These are phyloP conservation scores for Beverwykella pulmonaria DNA, from an alignment of 495 filamentous ascomycete species.

Conservation along the genomic window DNA sequence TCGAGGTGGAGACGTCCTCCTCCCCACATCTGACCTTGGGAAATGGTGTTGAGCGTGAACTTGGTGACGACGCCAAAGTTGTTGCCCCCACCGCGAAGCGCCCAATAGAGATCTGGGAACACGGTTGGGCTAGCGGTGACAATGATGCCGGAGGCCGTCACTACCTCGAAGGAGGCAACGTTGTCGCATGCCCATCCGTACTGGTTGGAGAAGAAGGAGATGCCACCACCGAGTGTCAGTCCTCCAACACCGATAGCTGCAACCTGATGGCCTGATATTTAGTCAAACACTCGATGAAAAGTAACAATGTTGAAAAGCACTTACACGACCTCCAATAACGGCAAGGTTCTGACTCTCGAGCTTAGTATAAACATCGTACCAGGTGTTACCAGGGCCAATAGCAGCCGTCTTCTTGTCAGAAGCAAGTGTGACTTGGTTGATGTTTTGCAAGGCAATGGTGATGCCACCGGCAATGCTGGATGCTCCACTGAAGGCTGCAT, in stretches of 20 bases:
- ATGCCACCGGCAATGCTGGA: constrained; percentile 57
- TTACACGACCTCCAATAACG: constrained; percentile 59
- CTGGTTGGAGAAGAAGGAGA: constrained; percentile 30
- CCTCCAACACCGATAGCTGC: constrained; percentile 62
- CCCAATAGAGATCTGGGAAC: constrained; percentile 55
- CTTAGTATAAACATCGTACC: constrained; percentile 57
- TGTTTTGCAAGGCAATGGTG: constrained; percentile 56
- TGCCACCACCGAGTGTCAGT: constrained; percentile 53
- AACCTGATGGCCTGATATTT: too few relatives aligned
- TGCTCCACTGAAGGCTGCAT: constrained; percentile 54
- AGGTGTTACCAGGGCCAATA: constrained; percentile 54
- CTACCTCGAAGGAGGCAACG: constrained; percentile 66
- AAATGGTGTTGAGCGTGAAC: constrained; percentile 33
- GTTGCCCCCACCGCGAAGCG: constrained; percentile 53
- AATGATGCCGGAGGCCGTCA: constrained; percentile 55
- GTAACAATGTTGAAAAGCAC: constrained; percentile 14
- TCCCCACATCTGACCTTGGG: constrained; percentile 30
- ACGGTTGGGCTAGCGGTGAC: constrained; percentile 47
- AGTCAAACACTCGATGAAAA: too few relatives aligned
- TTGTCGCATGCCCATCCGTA: constrained; percentile 38
- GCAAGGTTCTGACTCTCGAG: constrained; percentile 53
- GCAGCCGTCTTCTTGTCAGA: constrained; percentile 43
- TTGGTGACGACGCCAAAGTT: constrained; percentile 52
- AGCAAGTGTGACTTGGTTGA: constrained; percentile 50
- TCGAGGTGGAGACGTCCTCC: constrained; percentile 50